phyloP scores from a whole-genome alignment of 768 basidiomycete species.

The Suillus discolor region DNA sequence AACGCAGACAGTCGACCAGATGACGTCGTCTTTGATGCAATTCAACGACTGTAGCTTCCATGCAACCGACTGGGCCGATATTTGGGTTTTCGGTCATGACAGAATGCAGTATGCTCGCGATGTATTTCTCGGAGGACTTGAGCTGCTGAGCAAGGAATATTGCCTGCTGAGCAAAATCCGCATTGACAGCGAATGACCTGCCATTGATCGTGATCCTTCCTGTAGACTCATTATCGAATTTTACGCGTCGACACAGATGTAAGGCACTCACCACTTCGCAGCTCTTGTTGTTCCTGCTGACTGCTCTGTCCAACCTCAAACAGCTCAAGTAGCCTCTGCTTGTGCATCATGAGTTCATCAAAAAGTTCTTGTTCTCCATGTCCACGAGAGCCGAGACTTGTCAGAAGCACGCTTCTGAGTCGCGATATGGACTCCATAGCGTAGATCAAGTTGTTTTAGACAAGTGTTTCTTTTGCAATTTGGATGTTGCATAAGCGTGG shows the following conservation, averaged over 20 bases:
- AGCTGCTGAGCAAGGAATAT: slow-evolving; percentile 82
- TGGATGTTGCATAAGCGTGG: slow-evolving; percentile 3
- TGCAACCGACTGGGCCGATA: slow-evolving; percentile 51
- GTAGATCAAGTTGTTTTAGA: slow-evolving; percentile 5
- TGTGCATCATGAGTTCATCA: slow-evolving; percentile 70
- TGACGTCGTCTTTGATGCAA: slow-evolving; percentile 72
- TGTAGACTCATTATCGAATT: slow-evolving; percentile 28
- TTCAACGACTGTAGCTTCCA: slow-evolving; percentile 68
- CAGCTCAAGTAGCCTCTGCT: slow-evolving; percentile 60
- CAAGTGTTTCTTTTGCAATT: neutral
- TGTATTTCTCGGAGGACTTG: slow-evolving; percentile 78
- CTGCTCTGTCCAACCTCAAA: slow-evolving; percentile 67
- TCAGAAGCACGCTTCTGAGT: slow-evolving; percentile 55
- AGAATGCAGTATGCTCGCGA: slow-evolving; percentile 67
- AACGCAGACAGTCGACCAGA: slow-evolving; percentile 69
- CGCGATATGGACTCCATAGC: slow-evolving; percentile 62
- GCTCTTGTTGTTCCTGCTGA: slow-evolving; percentile 66
- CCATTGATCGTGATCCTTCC: slow-evolving; percentile 69
- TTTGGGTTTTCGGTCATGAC: slow-evolving; percentile 70
- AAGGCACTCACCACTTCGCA: slow-evolving; percentile 58
- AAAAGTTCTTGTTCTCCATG: slow-evolving; percentile 75
- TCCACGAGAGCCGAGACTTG: slow-evolving; percentile 47
- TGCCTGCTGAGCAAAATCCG: slow-evolving; percentile 77
- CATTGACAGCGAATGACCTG: slow-evolving; percentile 69
- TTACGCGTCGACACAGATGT: slow-evolving; percentile 1